Evolutionary conservation across 2,329 filamentous ascomycete species (phyloP).

Genomic region (Pezicula carpinea): DNA sequence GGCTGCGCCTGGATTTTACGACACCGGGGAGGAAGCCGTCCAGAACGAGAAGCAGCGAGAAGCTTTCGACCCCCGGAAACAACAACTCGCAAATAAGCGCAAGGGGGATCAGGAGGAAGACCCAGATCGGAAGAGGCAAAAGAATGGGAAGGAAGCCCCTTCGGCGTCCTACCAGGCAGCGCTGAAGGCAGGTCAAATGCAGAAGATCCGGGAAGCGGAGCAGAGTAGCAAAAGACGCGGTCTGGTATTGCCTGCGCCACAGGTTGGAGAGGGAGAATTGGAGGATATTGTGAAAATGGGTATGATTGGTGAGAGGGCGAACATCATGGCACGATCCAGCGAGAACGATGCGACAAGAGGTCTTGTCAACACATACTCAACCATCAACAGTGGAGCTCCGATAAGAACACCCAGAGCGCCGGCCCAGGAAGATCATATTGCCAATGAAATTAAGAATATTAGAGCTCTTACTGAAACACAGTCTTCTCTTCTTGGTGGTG

Average conservation of each 20-base stretch:
- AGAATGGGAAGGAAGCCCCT: slow-evolving; percentile 79
- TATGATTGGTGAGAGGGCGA: slow-evolving; percentile 84
- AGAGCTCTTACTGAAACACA: slow-evolving; percentile 88
- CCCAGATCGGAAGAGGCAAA: slow-evolving; percentile 73
- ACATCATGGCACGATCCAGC: slow-evolving; percentile 65
- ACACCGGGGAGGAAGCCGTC: slow-evolving; percentile 77
- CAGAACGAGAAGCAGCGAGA: slow-evolving; percentile 81
- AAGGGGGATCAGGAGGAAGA: slow-evolving; percentile 90
- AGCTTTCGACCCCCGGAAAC: slow-evolving; percentile 87
- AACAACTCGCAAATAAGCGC: slow-evolving; percentile 85
- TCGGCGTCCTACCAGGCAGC: slow-evolving; percentile 80
- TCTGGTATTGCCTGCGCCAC: slow-evolving; percentile 80
- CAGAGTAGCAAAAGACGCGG: slow-evolving; percentile 88
- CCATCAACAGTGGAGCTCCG: slow-evolving; percentile 74
- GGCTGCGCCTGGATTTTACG: slow-evolving; percentile 84
- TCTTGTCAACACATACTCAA: slow-evolving; percentile 81
- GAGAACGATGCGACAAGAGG: slow-evolving; percentile 84
- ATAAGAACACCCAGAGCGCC: slow-evolving; percentile 90
- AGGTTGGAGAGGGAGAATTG: slow-evolving; percentile 87
- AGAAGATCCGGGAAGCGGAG: slow-evolving; percentile 92
- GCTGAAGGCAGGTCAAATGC: slow-evolving; percentile 87
- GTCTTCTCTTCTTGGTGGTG: slow-evolving; percentile 86
- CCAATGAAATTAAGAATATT: slow-evolving; percentile 95
- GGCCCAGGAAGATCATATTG: slow-evolving; percentile 89
- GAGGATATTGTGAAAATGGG: slow-evolving; percentile 99